Conservation (phyloP, 2,329 filamentous ascomycete genomes). For the Catunica adiposa region DNA sequence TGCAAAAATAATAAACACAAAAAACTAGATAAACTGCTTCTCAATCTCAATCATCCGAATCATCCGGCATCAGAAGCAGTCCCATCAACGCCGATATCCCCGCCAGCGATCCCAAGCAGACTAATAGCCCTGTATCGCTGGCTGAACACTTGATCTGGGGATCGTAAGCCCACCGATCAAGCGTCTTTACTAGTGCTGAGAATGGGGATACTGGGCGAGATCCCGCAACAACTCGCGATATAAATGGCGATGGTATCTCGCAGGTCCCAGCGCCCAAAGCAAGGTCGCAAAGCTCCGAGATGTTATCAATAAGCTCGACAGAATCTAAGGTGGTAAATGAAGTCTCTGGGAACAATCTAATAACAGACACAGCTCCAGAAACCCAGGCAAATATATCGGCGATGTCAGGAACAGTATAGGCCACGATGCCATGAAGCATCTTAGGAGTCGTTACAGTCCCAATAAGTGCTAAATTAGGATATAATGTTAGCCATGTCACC, state of each 20-base stretch:
- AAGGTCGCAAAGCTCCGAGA: no score
- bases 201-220: background rate
- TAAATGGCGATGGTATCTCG: background rate
- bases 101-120: slow-evolving; percentile 11
- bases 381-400: background rate
- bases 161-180: slow-evolving; percentile 2
- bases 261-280: background rate
- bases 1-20: background rate
- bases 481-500: background rate
- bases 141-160: slow-evolving; percentile 10
- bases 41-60: slow-evolving; percentile 4
- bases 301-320: no score
- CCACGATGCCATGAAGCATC: background rate
- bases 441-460: background rate
- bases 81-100: slow-evolving; percentile 12
- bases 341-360: background rate
- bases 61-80: slow-evolving; percentile 7
- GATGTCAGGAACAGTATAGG: background rate
- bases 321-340: background rate
- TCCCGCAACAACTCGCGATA: background rate
- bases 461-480: background rate
- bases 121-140: slow-evolving; percentile 6
- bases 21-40: background rate
- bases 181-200: background rate
- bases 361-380: background rate